These are phyloP conservation scores for Novakomyces olei DNA, from an alignment of 805 yeast species.

Conservation along the genomic window DNA sequence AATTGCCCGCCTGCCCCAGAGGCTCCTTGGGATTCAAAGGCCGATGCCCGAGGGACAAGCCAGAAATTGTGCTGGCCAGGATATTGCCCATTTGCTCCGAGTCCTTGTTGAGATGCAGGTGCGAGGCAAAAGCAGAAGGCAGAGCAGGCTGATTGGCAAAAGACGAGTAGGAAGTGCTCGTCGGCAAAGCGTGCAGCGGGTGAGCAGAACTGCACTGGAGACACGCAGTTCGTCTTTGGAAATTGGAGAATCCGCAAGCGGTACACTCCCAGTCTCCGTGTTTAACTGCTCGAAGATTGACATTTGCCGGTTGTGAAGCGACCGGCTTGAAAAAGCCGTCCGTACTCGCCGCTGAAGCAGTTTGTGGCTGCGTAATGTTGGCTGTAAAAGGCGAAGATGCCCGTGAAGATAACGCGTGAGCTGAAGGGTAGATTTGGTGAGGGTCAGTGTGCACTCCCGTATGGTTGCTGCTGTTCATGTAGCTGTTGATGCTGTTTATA, in stretches of 20 bases:
- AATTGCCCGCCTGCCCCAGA: no score
- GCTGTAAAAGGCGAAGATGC: not conserved
- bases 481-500: not conserved
- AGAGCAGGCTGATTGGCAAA: not conserved
- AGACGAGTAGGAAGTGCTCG: not conserved
- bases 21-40: no score
- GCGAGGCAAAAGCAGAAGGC: conserved; percentile 1
- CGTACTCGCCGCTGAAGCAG: not conserved
- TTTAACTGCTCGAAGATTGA: not conserved
- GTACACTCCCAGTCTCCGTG: conserved; percentile 4
- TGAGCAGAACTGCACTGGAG: conserved; percentile 3
- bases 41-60: no score
- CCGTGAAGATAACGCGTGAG: not conserved
- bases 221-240: conserved; percentile 2
- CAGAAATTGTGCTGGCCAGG: no score
- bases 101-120: no score
- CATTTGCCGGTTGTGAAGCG: not conserved
- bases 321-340: not conserved
- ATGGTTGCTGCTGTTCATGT: not conserved
- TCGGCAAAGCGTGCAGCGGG: no score
- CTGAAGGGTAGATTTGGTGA: not conserved
- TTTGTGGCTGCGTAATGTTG: not conserved
- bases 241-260: conserved; percentile 3
- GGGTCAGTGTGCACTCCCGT: not conserved
- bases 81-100: no score